Evolutionary conservation across 2,329 filamentous ascomycete species (phyloP), one percentile per base, ranked within the genome.

Genomic region (Cladosporium phlei): DNA sequence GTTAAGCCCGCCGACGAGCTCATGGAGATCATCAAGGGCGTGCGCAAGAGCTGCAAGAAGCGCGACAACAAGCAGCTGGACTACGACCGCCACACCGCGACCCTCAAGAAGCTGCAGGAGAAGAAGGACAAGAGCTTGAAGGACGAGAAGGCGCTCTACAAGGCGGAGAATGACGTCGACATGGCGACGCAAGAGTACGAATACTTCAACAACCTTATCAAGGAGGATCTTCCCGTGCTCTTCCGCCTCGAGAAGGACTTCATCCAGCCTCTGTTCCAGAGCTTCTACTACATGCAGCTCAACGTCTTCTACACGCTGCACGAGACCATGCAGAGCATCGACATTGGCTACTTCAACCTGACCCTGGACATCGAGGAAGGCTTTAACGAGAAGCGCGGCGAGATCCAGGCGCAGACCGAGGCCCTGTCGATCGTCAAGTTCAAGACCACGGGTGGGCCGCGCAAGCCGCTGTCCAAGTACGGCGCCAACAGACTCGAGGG

Each of bases 221-320:
- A 98, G 72, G 88, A 94, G 14, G 93, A 98, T 70, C 74, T 98
- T 53, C 93, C 93, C 21, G 88, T 89, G 67, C 79, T 98, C 9
- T 98, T 98, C 68, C 68, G 73, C 6, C 80, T 98, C 14, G 93
- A 98, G 68, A 80, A 84, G 54, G 86, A 97, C 67, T 97, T 98
- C 66, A 98, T 98, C 67, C 84, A 88, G 57, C 93, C 93, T 2
- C 80, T 98, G 6, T 98, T 98, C 76, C 93, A 97, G 67, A 95
- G 88, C 8, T 98, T 98, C 73, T 98, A 98, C 72, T 98, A 97
- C 75, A 98, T 98, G 93, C 93, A 98, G 69, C 80, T 98, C 55
- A 98, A 98, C 68, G 88, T 98, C 55, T 98, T 97, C 68, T 98
- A 98, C 70, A 98, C 93, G 1, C 76, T 98, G 45, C 93, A 98